These are phyloP conservation scores for Xerocomus brunneocitrinus DNA, from an alignment of 768 basidiomycete genomes.

Conservation along the genomic window DNA sequence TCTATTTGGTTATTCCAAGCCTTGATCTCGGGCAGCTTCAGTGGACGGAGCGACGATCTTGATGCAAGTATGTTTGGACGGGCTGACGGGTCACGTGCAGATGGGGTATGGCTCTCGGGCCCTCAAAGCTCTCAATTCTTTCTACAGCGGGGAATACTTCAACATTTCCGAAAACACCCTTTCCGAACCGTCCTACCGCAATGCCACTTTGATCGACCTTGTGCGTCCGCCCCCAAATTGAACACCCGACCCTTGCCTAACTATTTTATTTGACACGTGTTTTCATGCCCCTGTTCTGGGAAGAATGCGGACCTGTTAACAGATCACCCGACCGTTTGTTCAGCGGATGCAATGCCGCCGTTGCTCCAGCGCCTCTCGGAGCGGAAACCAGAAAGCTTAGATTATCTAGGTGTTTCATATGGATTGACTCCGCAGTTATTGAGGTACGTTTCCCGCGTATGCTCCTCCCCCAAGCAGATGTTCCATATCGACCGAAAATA, in stretches of 20 bases:
- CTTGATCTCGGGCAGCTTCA: not conserved
- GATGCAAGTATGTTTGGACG: not conserved
- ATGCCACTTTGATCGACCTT: conserved; percentile 46
- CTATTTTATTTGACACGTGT: not conserved
- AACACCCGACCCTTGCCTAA: not conserved
- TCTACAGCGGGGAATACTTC: conserved; percentile 91
- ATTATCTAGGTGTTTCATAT: conserved; percentile 96
- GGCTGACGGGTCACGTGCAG: conserved; percentile 34
- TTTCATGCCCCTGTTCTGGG: not conserved
- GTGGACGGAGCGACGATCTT: no score
- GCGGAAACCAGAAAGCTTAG: conserved; percentile 81
- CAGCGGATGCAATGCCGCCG: conserved; percentile 81
- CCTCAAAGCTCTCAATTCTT: conserved; percentile 78
- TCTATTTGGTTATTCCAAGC: not conserved
- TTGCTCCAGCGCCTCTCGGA: conserved; percentile 88
- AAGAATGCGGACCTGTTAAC: conserved; percentile 60
- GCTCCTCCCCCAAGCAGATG: not conserved
- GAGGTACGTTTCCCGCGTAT: conserved; percentile 39
- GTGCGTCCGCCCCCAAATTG: conserved; percentile 26
- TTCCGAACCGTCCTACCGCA: conserved; percentile 54
- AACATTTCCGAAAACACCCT: conserved; percentile 65
- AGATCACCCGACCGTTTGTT: conserved; percentile 71
- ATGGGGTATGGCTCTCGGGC: conserved; percentile 97
- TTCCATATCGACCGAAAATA: conserved; percentile 12
- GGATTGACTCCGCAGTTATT: conserved; percentile 86